A percentile compares a stretch with the other conserved stretches of the same genome.
phyloP scores from a whole-genome alignment of 2,329 filamentous ascomycete species.

The Sarocladium oryzae region DNA sequence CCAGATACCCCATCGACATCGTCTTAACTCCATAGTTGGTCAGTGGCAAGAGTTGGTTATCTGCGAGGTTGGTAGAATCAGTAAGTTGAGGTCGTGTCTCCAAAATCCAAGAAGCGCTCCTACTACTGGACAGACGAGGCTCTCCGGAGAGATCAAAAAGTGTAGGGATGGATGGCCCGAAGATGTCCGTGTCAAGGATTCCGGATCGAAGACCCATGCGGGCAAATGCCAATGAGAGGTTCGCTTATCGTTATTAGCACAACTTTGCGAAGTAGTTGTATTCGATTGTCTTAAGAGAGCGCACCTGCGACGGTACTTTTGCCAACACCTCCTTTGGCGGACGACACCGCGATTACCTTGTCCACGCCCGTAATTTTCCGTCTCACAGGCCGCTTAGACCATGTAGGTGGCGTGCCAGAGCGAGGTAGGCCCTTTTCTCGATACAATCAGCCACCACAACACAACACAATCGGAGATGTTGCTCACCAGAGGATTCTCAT shows the following conservation, averaged over 20 bases:
- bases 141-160: constrained; percentile 76
- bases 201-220: constrained; percentile 74
- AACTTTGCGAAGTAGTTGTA: background rate
- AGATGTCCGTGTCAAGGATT: constrained; percentile 93
- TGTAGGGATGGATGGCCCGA: constrained; percentile 90
- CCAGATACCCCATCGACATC: constrained; percentile 97
- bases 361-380: constrained; percentile 76
- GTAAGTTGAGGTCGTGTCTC: background rate
- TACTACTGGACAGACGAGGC: constrained; percentile 65
- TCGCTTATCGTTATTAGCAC: constrained; percentile 39
- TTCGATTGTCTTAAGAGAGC: constrained; percentile 14
- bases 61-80: constrained; percentile 17
- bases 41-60: constrained; percentile 77
- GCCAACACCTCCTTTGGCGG: constrained; percentile 95
- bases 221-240: constrained; percentile 82
- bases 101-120: background rate
- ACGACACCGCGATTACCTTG: constrained; percentile 94
- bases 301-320: constrained; percentile 87
- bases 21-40: constrained; percentile 94
- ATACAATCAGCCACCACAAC: no score
- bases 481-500: constrained; percentile 83
- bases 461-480: no score
- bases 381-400: constrained; percentile 71
- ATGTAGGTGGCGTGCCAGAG: constrained; percentile 51
- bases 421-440: constrained; percentile 86